These are phyloP conservation scores for Cyanidioschyzon merolae DNA, from an alignment of 23 red algal genomes.

Conservation along the genomic window DNA sequence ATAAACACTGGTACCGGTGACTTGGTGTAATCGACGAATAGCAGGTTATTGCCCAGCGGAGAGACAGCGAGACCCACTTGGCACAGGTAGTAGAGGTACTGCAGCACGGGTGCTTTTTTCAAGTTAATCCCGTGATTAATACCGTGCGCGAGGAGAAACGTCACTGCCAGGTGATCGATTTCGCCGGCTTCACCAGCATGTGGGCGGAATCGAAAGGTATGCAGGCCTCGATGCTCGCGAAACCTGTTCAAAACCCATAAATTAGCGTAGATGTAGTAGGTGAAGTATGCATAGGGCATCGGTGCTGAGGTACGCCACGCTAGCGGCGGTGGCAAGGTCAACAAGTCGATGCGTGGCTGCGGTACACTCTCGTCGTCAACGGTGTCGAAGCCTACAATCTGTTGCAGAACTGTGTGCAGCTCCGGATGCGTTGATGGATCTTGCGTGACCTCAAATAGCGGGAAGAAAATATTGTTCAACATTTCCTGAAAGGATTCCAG, in stretches of 20 bases:
- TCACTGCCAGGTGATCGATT: slow-evolving; percentile 73
- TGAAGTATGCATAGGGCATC: slow-evolving; percentile 82
- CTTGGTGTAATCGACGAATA: slow-evolving; percentile 69
- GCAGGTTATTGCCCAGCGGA: slow-evolving; percentile 77
- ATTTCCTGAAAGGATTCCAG: slow-evolving; percentile 54
- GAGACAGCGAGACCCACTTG: slow-evolving; percentile 92
- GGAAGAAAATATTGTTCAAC: slow-evolving; percentile 64
- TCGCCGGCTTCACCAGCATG: slow-evolving; percentile 91
- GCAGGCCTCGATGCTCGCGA: slow-evolving; percentile 66
- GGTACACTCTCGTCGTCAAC: slow-evolving; percentile 89
- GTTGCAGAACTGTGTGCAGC: slow-evolving; percentile 51
- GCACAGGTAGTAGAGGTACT: slow-evolving; percentile 87
- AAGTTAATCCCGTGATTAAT: slow-evolving; percentile 94
- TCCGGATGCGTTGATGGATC: slow-evolving; percentile 57
- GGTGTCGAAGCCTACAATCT: slow-evolving; percentile 88
- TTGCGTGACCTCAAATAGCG: slow-evolving; percentile 74
- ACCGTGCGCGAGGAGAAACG: slow-evolving; percentile 78
- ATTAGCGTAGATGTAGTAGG: slow-evolving; percentile 79
- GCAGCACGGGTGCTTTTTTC: slow-evolving; percentile 54
- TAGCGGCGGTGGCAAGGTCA: slow-evolving; percentile 38
- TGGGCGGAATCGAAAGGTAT: slow-evolving; percentile 66
- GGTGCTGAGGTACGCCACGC: slow-evolving; percentile 44
- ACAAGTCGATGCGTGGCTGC: slow-evolving; percentile 37
- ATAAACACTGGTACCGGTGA: slow-evolving; percentile 49
- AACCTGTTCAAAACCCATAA: slow-evolving; percentile 69